Evolutionary conservation across 2,329 filamentous ascomycete species (phyloP), one percentile per base, ranked within the genome.

Genomic region (Magnaporthiopsis rhizophila): DNA sequence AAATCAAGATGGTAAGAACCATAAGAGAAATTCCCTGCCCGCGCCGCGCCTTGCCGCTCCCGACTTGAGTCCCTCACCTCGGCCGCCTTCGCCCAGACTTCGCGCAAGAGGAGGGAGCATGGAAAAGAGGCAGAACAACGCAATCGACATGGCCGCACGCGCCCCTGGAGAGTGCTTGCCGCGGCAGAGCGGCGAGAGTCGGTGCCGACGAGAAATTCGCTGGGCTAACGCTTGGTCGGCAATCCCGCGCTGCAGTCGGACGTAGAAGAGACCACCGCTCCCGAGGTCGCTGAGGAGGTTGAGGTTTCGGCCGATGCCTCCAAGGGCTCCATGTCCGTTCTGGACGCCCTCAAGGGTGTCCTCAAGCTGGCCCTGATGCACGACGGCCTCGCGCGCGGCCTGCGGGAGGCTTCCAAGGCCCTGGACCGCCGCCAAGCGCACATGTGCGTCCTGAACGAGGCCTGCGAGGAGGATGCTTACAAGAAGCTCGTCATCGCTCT

Each of bases 361-460:
- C 87, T 99, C 78, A 97, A 97, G 86, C 91, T 98, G 79, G 90
- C 95, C 70, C 91, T 99, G 75, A 97, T 98, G 89, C 94, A 99
- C 89, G 95, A 99, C 80, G 95, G 95, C 80, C 93, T 99, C 74
- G 95, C 95, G 78, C 93, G 95, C 75, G 95, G 95, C 83, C 92
- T 99, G 76, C 93, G 95, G 74, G 95, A 99, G 85, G 95, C 95
- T 71, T 92, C 90, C 85, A 99, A 99, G 88, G 94, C 95, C 70
- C 92, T 99, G 76, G 95, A 99, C 83, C 89, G 95, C 78, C 92
- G 95, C 78, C 91, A 99, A 85, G 95, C 95, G 67, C 95, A 99
- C 86, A 98, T 99, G 93, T 99, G 95, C 81, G 95, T 99, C 73
- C 89, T 99, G 75, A 99, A 99, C 89, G 95, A 99, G 89, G 89